phyloP scores from a whole-genome alignment of 2,329 filamentous ascomycete genomes.

The Colletotrichum australisinense region DNA sequence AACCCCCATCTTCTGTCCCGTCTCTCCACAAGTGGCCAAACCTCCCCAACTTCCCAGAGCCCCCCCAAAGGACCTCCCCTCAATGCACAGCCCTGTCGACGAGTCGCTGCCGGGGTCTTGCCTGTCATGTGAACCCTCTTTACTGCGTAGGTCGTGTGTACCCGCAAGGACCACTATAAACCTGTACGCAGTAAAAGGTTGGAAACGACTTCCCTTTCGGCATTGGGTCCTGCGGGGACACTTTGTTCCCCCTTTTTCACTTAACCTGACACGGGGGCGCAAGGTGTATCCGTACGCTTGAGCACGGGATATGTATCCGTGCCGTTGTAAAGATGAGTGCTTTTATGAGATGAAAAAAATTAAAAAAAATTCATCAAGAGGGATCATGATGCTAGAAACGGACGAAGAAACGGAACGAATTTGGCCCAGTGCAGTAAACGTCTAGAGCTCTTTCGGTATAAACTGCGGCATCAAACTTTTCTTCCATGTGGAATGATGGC shows the following conservation, averaged over 20 bases:
- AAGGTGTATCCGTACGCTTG: not conserved
- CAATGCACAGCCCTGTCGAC: conserved; percentile 24
- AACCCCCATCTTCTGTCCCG: not conserved
- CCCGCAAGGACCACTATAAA: not conserved
- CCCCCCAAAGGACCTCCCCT: conserved; percentile 18
- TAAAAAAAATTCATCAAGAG: not conserved
- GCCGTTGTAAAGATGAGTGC: not conserved
- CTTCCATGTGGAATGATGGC: conserved; percentile 1
- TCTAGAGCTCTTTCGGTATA: not conserved
- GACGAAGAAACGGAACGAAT: not conserved
- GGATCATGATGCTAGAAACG: not conserved
- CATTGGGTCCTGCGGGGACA: not conserved
- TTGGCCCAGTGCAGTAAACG: not conserved
- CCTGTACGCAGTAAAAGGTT: not conserved
- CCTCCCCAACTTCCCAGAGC: not conserved
- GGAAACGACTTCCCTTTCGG: not conserved
- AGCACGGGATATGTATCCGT: not conserved
- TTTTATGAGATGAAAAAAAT: no score
- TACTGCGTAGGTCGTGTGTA: not conserved
- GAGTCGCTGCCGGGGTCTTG: not conserved
- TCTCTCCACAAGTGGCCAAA: not conserved
- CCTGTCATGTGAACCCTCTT: not conserved
- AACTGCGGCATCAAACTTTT: not conserved
- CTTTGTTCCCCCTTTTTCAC: not conserved
- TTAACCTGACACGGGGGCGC: conserved; percentile 16